Conservation (phyloP, 1,284 basidiomycete genomes). For the Prillingera fragicola region DNA sequence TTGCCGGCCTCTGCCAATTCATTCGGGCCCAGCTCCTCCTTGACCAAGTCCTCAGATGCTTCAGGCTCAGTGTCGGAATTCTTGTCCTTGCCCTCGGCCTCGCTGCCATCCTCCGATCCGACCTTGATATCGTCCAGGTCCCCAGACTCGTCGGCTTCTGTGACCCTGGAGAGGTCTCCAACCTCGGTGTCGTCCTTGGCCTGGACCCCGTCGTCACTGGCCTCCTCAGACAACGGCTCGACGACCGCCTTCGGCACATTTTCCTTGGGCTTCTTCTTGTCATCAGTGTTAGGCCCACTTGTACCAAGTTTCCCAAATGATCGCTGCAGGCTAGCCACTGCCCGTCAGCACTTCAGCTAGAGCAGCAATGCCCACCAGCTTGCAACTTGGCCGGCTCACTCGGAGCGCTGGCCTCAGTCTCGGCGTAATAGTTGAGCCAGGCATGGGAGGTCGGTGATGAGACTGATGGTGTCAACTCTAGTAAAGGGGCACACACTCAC, state of each 20-base stretch:
- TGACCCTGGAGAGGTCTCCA: too few species aligned
- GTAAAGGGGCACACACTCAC: conserved; percentile 5
- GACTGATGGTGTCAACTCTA: conserved; percentile 10
- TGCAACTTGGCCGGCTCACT: not conserved
- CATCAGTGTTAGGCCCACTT: not conserved
- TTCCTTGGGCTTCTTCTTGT: not conserved
- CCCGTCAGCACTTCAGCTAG: not conserved
- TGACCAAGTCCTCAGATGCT: too few species aligned
- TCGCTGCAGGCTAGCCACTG: not conserved
- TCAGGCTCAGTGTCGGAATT: too few species aligned
- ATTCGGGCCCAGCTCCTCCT: too few species aligned
- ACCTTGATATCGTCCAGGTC: not conserved
- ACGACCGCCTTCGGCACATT: not conserved
- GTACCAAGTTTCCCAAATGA: conserved; percentile 4
- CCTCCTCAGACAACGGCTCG: too few species aligned
- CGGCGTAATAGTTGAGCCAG: conserved; percentile 35
- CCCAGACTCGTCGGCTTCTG: too few species aligned
- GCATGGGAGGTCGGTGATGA: conserved; percentile 12
- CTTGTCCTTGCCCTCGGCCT: too few species aligned
- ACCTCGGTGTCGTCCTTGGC: not conserved
- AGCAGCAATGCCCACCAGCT: conserved; percentile 6
- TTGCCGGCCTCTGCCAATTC: too few species aligned
- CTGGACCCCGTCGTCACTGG: conserved; percentile 1
- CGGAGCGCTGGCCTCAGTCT: not conserved
- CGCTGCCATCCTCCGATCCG: too few species aligned